Conservation (phyloP, 495 filamentous ascomycete genomes). For the Astrocystis sublimbata region DNA sequence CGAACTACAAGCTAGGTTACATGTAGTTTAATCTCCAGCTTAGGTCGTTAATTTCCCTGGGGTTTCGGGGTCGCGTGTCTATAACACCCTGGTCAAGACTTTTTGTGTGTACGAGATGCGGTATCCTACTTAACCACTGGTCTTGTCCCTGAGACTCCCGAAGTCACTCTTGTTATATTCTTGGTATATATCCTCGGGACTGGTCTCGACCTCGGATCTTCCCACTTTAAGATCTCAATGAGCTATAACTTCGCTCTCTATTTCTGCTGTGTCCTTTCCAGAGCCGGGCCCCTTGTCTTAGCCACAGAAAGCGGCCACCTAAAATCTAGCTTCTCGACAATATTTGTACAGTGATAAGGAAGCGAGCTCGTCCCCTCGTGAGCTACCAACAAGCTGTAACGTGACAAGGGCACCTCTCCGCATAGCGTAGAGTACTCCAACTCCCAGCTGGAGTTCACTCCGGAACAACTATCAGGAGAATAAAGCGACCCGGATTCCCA, state of each 20-base stretch:
- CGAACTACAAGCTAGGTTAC: background rate
- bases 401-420: conserved; percentile 20
- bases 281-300: conserved; percentile 3
- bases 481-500: conserved; percentile 1
- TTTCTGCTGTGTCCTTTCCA: background rate
- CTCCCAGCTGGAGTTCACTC: conserved; percentile 1
- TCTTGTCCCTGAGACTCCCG: conserved; percentile 3
- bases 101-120: background rate
- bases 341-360: conserved; percentile 4
- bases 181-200: background rate
- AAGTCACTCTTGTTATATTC: conserved; percentile 4
- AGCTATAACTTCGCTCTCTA: too few species aligned
- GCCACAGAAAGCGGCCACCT: conserved; percentile 3
- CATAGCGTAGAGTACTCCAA: conserved; percentile 8
- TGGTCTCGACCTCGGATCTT: conserved; percentile 2
- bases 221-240: background rate
- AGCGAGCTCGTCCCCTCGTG: background rate
- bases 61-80: background rate
- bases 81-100: background rate
- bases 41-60: background rate
- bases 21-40: background rate
- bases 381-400: conserved; percentile 15
- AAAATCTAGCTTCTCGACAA: background rate
- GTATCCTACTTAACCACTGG: background rate
- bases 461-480: conserved; percentile 9